These are phyloP conservation scores for Tolypocladium pustulatum DNA, from an alignment of 2,329 filamentous ascomycete genomes.

Conservation along the genomic window DNA sequence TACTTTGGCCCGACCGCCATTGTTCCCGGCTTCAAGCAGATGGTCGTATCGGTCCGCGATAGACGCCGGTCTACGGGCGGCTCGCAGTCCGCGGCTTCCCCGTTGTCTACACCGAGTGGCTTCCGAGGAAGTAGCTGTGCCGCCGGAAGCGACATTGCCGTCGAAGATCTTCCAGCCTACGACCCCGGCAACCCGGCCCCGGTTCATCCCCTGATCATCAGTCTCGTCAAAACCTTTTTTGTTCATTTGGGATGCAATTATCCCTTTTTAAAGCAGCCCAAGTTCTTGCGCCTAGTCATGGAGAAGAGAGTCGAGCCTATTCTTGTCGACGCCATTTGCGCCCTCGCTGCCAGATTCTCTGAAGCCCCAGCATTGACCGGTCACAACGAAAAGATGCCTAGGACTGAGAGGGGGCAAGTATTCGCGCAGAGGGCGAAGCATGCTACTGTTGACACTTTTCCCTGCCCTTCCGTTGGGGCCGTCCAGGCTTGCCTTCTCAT, in stretches of 20 bases:
- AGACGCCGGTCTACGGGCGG: constrained; percentile 47
- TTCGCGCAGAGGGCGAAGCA: constrained; percentile 76
- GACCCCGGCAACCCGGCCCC: constrained; percentile 60
- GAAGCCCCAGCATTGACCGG: constrained; percentile 39
- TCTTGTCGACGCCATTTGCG: constrained; percentile 77
- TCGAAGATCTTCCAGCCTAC: constrained; percentile 60
- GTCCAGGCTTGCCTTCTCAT: constrained; percentile 76
- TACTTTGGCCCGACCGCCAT: constrained; percentile 90
- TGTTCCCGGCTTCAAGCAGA: constrained; percentile 85
- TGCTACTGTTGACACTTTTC: constrained; percentile 73
- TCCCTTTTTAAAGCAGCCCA: constrained; percentile 64
- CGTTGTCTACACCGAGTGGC: constrained; percentile 28
- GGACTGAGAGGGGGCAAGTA: constrained; percentile 62
- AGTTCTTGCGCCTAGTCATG: constrained; percentile 64
- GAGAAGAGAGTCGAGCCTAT: constrained; percentile 78
- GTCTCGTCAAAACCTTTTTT: constrained; percentile 74
- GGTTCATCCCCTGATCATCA: constrained; percentile 64
- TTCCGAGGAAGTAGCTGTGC: constrained; percentile 27
- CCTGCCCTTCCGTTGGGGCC: constrained; percentile 71
- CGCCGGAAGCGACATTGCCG: constrained; percentile 30
- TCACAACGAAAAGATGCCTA: constrained; percentile 35
- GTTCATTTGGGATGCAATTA: constrained; percentile 75
- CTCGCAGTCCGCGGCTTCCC: constrained; percentile 45
- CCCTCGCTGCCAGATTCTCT: constrained; percentile 72
- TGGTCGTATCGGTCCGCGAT: constrained; percentile 70